Evolutionary conservation across 768 basidiomycete genomes (phyloP), one percentile per base, ranked within the genome.

Genomic region (Termitomyces sp.): DNA sequence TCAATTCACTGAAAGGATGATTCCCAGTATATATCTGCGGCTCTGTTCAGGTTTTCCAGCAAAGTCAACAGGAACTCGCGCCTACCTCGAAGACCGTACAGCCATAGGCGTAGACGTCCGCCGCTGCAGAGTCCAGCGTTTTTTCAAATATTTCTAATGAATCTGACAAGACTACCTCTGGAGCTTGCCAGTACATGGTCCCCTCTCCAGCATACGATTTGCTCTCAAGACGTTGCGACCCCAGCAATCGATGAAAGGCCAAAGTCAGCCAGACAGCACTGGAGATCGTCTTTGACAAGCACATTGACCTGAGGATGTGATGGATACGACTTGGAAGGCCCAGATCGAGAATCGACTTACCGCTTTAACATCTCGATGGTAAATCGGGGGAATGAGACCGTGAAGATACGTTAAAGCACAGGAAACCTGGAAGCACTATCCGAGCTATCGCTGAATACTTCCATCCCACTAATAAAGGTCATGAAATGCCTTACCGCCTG

Each of bases 291-390:
- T 19, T 40, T 48, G 16, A 63, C 57, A 3, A 63, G 50, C 11
- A 63, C 35, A 25, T 63, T 63, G 11, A 44, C 62, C 62, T 63
- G 49, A 37, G 29, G 29, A 16, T 14, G 27, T 29, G 19, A 31
- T 45, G 12, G 21, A 45, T 17, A 19, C 17, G 5, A 19, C n/a
- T 29, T n/a, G 31, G 10, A n/a, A 19, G 4, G 40, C 23, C 21
- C 25, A 38, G 8, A 31, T 47, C 1, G 4, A 34, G 43, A 37
- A 34, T 3, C 14, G 47, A 35, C 23, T 48, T 61, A 76, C 76
- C 7, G 73, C 69, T 64, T 76, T 77, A 45, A 78, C 64, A 55
- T 78, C 77, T 41, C 71, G 72, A 35, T 78, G 77, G 23, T 71
- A 63, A 19, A 78, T 67, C 5, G 73, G 76, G 21, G 77, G 77